A percentile compares a stretch with the other conserved stretches of the same genome.
Evolutionary conservation across 1,284 basidiomycete species (phyloP).

Genomic region (Hemileia vastatrix): DNA sequence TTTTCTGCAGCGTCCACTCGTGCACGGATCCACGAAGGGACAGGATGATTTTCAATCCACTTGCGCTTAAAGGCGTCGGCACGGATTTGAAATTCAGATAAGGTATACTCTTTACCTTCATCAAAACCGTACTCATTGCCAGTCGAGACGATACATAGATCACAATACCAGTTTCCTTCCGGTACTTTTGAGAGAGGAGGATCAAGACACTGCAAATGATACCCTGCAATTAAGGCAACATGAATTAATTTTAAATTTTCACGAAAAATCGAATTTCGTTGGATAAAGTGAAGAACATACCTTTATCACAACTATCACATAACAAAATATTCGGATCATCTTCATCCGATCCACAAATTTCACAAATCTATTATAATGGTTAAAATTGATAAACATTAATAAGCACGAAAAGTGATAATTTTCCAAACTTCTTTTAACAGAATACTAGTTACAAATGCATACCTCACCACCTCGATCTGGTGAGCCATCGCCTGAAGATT

Average conservation of each 20-base stretch:
- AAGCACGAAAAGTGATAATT: neutral
- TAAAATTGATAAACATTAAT: neutral
- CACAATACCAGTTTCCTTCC: conserved; percentile 84
- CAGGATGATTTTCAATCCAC: conserved; percentile 53
- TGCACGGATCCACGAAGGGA: neutral
- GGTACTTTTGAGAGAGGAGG: conserved; percentile 77
- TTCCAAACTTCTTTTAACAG: neutral
- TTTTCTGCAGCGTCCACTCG: conserved; percentile 27
- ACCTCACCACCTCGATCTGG: conserved; percentile 22
- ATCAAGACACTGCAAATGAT: conserved; percentile 91
- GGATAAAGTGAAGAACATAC: conserved; percentile 1
- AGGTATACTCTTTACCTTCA: conserved; percentile 89
- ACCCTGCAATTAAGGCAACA: conserved; percentile 47
- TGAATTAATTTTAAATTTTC: neutral
- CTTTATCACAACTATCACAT: conserved; percentile 94
- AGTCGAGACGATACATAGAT: conserved; percentile 78
- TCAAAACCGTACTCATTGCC: conserved; percentile 99
- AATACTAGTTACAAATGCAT: neutral
- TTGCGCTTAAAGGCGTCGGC: conserved; percentile 75
- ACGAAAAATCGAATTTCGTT: neutral
- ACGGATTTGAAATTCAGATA: conserved; percentile 82
- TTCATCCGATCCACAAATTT: conserved; percentile 76
- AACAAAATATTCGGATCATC: conserved; percentile 81
- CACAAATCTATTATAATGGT: conserved; percentile 55
- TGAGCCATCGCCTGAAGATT: neutral